Base-by-base conservation (phyloP, 805 yeast genomes). In the Yarrowia sp. region DNA sequence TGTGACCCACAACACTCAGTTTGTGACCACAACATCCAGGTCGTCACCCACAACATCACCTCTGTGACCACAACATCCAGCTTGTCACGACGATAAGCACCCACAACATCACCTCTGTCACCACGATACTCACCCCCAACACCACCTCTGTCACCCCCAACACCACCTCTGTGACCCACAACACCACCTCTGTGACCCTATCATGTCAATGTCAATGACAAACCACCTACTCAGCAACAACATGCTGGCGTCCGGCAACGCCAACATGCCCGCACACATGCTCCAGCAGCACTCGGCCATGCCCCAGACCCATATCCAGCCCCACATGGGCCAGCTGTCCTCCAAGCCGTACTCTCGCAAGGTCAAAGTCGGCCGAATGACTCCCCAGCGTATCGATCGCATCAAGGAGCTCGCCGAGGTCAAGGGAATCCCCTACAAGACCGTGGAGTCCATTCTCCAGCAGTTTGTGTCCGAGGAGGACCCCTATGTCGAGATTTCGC, bases 321-420 rank as follows among this genome's bases (percentile, higher is more conserved):
- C n/a, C n/a, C n/a, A n/a, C 40, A 17, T 7, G 12, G n/a, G 7
- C 14, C 55, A 49, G 24, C 30, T 9, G 30, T 5, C 7, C 2
- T n/a, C 63, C 3, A 40, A 55, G 30, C 64, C 64, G 7, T 58
- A 58, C 64, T 42, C 50, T 0, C 66, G 66, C 19, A 61, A 61
- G 15, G 66, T 75, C 68, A 73, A 73, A 63, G 71, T 75, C 39
- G 69, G 74, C 19, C 60, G 70, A 15, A 72, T 75, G 72, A 73
- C 73, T 9, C 70, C 69, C 4, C 68, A 68, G 20, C 70, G 78
- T 38, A 66, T 70, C 43, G 72, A 66, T 30, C 47, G 69, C 20
- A 75, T 75, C 69, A 70, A 71, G 66, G 52, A 66, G 17, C 72
- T 73, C 58, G 78, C 78, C 14, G 52, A 38, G 12, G 72, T 67